A percentile compares a stretch with the other conserved stretches of the same genome.
Evolutionary conservation across 768 basidiomycete species (phyloP).

Genomic region (Royoungia palumana): DNA sequence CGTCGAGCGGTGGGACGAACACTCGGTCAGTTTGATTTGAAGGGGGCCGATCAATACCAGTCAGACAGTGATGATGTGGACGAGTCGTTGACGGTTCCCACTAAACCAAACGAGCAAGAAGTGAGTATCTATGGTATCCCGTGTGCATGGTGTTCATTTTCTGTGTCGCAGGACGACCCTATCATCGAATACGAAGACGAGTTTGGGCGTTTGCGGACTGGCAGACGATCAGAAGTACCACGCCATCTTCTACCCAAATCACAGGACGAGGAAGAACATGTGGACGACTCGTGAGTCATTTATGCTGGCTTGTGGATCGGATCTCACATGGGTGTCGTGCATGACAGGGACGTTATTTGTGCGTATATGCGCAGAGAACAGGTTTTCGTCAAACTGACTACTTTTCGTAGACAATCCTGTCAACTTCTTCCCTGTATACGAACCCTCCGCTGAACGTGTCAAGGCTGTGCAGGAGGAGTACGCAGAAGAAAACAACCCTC

Average conservation of each 20-base stretch:
- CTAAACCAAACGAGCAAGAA: conserved; percentile 36
- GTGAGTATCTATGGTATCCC: conserved; percentile 22
- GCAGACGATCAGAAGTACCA: conserved; percentile 72
- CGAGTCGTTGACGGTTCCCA: conserved; percentile 68
- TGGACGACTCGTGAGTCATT: conserved; percentile 55
- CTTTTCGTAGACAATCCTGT: conserved; percentile 64
- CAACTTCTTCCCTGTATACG: conserved; percentile 84
- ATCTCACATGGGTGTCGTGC: conserved; percentile 7
- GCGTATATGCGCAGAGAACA: conserved; percentile 12
- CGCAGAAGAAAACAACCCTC: conserved; percentile 66
- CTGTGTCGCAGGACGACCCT: conserved; percentile 60
- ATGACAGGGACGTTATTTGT: conserved; percentile 59
- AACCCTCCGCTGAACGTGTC: conserved; percentile 76
- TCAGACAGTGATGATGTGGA: conserved; percentile 76
- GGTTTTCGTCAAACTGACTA: background rate
- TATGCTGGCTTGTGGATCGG: background rate
- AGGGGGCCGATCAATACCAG: conserved; percentile 50
- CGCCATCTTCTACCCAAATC: conserved; percentile 50
- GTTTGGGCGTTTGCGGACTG: conserved; percentile 73
- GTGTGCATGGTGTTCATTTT: background rate
- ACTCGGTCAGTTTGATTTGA: conserved; percentile 59
- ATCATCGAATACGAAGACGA: conserved; percentile 86
- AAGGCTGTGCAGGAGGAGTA: conserved; percentile 69
- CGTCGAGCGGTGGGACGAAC: background rate
- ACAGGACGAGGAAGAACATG: conserved; percentile 38